A percentile compares a stretch with the other conserved stretches of the same genome.
Conservation (phyloP, 2,329 filamentous ascomycete species). For the Penicillium sp. region DNA sequence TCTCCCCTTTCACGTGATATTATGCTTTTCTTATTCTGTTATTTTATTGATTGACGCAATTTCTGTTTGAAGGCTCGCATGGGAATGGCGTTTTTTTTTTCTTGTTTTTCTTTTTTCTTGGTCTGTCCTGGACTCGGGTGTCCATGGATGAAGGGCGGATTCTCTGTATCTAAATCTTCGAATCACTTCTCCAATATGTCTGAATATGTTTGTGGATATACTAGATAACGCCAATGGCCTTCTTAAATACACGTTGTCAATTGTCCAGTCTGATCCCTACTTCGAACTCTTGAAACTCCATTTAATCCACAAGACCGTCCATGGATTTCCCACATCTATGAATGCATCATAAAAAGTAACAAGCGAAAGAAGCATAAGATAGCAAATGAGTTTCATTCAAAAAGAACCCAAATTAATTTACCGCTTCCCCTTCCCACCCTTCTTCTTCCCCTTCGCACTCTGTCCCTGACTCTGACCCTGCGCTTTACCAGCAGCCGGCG, state of each 20-base stretch:
- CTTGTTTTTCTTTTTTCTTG: slow-evolving; percentile 10
- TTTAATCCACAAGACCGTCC: neutral
- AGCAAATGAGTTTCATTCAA: neutral
- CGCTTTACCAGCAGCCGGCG: slow-evolving; percentile 19
- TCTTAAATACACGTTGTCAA: neutral
- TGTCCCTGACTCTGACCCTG: slow-evolving; percentile 21
- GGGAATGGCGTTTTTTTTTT: slow-evolving; percentile 33
- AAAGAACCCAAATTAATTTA: slow-evolving; percentile 39
- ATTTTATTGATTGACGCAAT: slow-evolving; percentile 33
- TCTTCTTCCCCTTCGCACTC: slow-evolving; percentile 50
- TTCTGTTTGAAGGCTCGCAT: slow-evolving; percentile 34
- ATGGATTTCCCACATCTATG: neutral
- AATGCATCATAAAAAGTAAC: neutral
- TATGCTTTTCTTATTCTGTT: slow-evolving; percentile 21
- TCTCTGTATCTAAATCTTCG: slow-evolving; percentile 25
- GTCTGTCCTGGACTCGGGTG: slow-evolving; percentile 19
- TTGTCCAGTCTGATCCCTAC: neutral
- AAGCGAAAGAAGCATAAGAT: neutral
- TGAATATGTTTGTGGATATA: neutral
- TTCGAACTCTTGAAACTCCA: neutral
- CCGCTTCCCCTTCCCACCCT: slow-evolving; percentile 72
- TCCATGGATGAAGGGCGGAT: slow-evolving; percentile 24
- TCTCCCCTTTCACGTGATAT: slow-evolving; percentile 28
- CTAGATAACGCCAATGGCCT: neutral
- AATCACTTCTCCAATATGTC: slow-evolving; percentile 21